Percentiles rank a stretch among this genome's conserved stretches.
These are phyloP conservation scores for Perilla frutescens DNA, from an alignment of 257 asterid genomes.

Conservation along the genomic window DNA sequence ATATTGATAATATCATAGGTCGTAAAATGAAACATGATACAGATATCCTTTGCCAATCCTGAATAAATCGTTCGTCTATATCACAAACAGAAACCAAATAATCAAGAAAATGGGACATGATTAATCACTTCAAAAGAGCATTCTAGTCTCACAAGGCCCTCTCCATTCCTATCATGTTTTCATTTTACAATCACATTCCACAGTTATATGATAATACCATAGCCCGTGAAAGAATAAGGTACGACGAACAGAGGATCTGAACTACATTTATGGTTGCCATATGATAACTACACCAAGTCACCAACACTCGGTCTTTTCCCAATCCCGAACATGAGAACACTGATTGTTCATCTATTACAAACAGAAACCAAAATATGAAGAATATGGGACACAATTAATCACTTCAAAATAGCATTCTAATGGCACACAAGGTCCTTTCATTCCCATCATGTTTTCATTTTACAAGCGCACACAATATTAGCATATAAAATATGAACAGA, in stretches of 20 bases:
- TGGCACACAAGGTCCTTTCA: neutral
- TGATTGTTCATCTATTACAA: neutral
- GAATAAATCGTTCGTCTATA: neutral
- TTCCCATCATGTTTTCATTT: neutral
- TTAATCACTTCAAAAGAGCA: neutral
- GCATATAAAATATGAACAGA: neutral
- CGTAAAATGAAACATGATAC: neutral
- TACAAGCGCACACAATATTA: neutral
- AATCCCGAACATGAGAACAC: neutral
- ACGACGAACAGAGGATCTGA: no score
- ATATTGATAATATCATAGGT: neutral
- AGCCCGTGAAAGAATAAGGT: neutral
- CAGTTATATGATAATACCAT: neutral
- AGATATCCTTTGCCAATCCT: neutral
- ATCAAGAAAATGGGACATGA: conserved; percentile 17
- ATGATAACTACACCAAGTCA: no score
- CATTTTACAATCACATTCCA: neutral
- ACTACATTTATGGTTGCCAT: no score
- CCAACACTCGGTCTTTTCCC: neutral
- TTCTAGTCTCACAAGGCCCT: neutral
- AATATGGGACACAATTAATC: neutral
- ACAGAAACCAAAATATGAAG: conserved; percentile 26
- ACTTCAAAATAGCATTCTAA: neutral
- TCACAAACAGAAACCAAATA: conserved; percentile 15
- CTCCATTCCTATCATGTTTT: neutral